Percentiles rank a stretch among this genome's conserved stretches.
Evolutionary conservation across 305 asterid species (phyloP).

Genomic region (Fraxinus xanthoxyloides): DNA sequence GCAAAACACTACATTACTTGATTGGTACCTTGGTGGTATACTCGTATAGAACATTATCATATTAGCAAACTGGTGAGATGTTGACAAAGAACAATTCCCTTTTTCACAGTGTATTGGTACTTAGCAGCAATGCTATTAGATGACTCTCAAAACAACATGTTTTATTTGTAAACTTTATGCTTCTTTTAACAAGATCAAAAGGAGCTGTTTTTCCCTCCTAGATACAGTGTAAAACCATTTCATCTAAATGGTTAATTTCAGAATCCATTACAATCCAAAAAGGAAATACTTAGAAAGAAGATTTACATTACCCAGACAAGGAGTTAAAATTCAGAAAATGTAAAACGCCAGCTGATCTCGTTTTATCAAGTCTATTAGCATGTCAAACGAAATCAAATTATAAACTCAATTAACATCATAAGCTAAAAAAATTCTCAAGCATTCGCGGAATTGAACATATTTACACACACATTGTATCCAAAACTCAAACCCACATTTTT

Average conservation of each 20-base stretch:
- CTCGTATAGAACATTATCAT: not conserved
- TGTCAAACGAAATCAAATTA: conserved; percentile 13
- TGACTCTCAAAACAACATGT: not conserved
- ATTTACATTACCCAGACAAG: not conserved
- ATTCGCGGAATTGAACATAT: not conserved
- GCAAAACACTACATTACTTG: not conserved
- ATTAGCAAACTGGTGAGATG: not conserved
- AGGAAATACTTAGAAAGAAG: not conserved
- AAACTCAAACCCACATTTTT: not conserved
- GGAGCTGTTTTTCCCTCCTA: not conserved
- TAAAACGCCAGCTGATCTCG: not conserved
- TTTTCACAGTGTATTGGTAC: not conserved
- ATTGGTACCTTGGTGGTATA: not conserved
- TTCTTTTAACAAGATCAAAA: not conserved
- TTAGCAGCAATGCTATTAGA: not conserved
- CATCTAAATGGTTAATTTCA: not conserved
- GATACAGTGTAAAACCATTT: not conserved
- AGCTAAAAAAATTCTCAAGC: not conserved
- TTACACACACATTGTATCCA: conserved; percentile 25
- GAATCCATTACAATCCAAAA: not conserved
- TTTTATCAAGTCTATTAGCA: conserved; percentile 7
- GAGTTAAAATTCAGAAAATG: not conserved
- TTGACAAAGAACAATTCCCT: not conserved
- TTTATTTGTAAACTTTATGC: not conserved
- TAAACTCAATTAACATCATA: conserved; percentile 13